A percentile compares a stretch with the other conserved stretches of the same genome.
phyloP scores from a whole-genome alignment of 768 basidiomycete genomes.

The Leccinum sublutescens region DNA sequence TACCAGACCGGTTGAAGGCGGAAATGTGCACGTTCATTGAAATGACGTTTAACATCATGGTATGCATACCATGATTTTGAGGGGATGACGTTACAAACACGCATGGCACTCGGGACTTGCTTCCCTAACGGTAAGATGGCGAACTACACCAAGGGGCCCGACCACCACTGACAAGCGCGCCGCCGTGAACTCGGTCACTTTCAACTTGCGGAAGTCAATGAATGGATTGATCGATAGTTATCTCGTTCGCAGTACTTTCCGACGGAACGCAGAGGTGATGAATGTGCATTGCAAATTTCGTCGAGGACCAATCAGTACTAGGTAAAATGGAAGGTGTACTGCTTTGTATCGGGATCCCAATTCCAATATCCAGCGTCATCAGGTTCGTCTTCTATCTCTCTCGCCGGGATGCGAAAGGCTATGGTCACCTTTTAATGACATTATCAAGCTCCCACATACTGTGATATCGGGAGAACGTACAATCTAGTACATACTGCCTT shows the following conservation, averaged over 20 bases:
- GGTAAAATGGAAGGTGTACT: conserved; percentile 94
- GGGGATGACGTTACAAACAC: no score
- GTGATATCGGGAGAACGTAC: conserved; percentile 48
- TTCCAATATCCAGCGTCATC: conserved; percentile 90
- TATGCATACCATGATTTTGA: no score
- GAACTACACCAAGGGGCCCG: no score
- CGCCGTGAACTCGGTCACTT: neutral
- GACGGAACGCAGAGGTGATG: conserved; percentile 5
- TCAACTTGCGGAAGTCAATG: neutral
- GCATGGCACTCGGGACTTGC: no score
- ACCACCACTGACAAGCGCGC: no score
- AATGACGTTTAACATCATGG: no score
- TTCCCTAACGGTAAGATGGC: no score
- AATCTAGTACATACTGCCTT: conserved; percentile 74
- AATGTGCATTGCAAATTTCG: conserved; percentile 5
- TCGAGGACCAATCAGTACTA: conserved; percentile 23
- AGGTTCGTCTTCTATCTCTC: conserved; percentile 94
- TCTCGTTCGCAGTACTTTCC: neutral
- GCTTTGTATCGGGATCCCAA: conserved; percentile 99
- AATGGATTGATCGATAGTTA: neutral
- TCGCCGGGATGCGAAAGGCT: conserved; percentile 94
- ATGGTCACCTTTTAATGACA: conserved; percentile 70
- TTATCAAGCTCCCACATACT: conserved; percentile 24
- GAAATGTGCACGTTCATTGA: no score
- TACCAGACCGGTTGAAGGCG: no score